Evolutionary conservation across 2,329 filamentous ascomycete genomes (phyloP), one percentile per base, ranked within the genome.

Genomic region (Aspergillus sp.): DNA sequence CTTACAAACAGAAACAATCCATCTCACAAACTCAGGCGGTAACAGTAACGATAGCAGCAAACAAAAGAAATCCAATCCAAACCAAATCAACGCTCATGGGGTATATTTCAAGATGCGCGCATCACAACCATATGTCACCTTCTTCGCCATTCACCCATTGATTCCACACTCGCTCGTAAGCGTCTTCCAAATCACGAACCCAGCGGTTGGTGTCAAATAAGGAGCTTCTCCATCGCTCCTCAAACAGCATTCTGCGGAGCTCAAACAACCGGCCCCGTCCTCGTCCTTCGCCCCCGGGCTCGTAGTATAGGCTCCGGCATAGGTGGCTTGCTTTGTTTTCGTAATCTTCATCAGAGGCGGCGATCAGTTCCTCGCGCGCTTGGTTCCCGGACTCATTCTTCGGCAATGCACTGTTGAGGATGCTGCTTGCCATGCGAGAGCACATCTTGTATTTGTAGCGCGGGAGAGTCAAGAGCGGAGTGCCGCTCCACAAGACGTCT

Each of bases 391-490:
- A 85, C 1, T 80, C 76, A 0, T 80, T 82, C 64, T 86, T 88
- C 0, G 95, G 95, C 3, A 99, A 78, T 0, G 95, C 95, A 15
- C 95, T 95, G 63, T 87, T 90, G 30, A 99, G 82, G 56, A 99
- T 98, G 11, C 91, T 96, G 6, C 95, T 93, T 6, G 93, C 95
- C 89, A 99, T 99, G 54, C 95, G 89, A 44, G 91, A 96, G 75
- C 95, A 99, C 95, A 99, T 99, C 76, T 99, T 99, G 77, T 97
- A 97, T 51, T 89, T 85, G 73, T 98, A 97, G 37, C 95, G 86
- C 11, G 95, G 93, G 30, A 95, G 81, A 0, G 95, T 99, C 27
- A 99, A 81, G 20, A 99, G 79, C 5, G 95, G 95, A 0, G 95
- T 98, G 66, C 93, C 96, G 52, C 90, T 96, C 95, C 95, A 99